phyloP scores from a whole-genome alignment of 2,329 filamentous ascomycete genomes.

The Trichoderma brevicompactum region DNA sequence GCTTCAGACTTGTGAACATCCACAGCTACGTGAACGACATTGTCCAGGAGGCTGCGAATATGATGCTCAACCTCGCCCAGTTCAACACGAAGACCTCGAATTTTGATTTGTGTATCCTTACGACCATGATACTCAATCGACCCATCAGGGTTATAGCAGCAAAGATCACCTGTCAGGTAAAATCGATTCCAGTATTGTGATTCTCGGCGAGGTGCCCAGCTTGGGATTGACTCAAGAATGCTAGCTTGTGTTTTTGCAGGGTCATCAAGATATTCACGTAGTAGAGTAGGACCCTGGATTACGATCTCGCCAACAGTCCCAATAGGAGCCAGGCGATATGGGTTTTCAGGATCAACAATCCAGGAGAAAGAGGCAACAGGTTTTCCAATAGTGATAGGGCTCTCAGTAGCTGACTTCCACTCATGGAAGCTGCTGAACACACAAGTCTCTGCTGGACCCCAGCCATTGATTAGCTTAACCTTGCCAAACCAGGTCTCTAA shows the following conservation, averaged over 20 bases:
- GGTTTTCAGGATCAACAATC: slow-evolving; percentile 23
- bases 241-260: too few relatives aligned
- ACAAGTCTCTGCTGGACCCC: slow-evolving; percentile 24
- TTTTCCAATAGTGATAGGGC: slow-evolving; percentile 10
- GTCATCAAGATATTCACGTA: too few relatives aligned
- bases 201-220: not conserved
- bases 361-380: slow-evolving; percentile 19
- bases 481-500: slow-evolving; percentile 17
- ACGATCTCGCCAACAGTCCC: slow-evolving; percentile 22
- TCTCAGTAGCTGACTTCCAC: not conserved
- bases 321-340: slow-evolving; percentile 8
- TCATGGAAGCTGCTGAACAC: slow-evolving; percentile 13
- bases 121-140: not conserved
- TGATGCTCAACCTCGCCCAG: slow-evolving; percentile 27
- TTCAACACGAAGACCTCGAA: slow-evolving; percentile 20
- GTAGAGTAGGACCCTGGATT: not conserved
- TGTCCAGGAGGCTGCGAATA: not conserved
- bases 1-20: slow-evolving; percentile 19
- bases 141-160: slow-evolving; percentile 19
- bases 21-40: slow-evolving; percentile 19
- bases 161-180: slow-evolving; percentile 23
- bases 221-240: too few relatives aligned
- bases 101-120: slow-evolving; percentile 25
- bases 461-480: slow-evolving; percentile 6
- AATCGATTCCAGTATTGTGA: slow-evolving; percentile 6